phyloP scores from a whole-genome alignment of 2,329 filamentous ascomycete species.

The Penicillium paneum region DNA sequence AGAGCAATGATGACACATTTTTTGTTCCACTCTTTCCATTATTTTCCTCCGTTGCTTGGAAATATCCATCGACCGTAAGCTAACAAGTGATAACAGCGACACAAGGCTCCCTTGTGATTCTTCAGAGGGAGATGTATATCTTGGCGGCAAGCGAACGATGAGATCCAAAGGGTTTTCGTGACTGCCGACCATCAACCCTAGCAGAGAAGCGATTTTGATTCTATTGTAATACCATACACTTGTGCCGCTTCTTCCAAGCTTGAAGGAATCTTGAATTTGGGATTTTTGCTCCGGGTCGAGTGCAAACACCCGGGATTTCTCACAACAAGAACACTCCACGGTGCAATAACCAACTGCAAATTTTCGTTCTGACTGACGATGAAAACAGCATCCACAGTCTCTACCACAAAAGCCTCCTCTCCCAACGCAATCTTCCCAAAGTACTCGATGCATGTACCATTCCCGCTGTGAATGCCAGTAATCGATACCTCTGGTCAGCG shows the following conservation, averaged over 20 bases:
- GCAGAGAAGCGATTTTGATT: not conserved
- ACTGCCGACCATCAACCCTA: not conserved
- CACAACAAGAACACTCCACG: not conserved
- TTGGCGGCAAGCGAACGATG: conserved; percentile 1
- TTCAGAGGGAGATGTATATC: not conserved
- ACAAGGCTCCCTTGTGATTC: not conserved
- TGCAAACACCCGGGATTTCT: not conserved
- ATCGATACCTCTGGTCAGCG: conserved; percentile 3
- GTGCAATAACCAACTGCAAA: not conserved
- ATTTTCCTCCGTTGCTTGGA: not conserved
- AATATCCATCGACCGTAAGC: no score
- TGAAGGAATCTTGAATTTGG: not conserved
- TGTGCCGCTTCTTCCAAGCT: not conserved
- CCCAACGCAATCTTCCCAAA: conserved; percentile 3
- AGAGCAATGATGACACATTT: not conserved
- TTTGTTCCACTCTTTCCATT: not conserved
- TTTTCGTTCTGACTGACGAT: not conserved
- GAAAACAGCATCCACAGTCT: not conserved
- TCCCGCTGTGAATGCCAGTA: conserved; percentile 6
- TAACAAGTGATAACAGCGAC: not conserved
- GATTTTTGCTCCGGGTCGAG: not conserved
- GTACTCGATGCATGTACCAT: conserved; percentile 8
- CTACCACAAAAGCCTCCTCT: conserved; percentile 1
- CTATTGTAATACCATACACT: not conserved
- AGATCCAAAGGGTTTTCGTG: conserved; percentile 3